These are phyloP conservation scores for Flammula alnicola DNA, from an alignment of 1,284 basidiomycete genomes.

Conservation along the genomic window DNA sequence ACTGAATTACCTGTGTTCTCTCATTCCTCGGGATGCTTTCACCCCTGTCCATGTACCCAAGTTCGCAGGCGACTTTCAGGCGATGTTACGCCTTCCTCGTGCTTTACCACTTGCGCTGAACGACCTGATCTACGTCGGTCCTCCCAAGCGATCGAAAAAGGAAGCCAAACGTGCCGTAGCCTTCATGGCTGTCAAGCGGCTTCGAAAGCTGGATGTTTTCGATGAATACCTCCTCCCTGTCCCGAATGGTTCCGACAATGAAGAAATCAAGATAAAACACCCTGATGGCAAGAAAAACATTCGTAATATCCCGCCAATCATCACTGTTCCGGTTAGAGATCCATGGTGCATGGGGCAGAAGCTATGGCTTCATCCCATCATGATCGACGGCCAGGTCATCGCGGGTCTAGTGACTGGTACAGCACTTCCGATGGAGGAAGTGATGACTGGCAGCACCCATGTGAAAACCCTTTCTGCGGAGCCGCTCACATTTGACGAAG, in stretches of 20 bases:
- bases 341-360: constrained; percentile 65
- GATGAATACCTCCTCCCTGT: constrained; percentile 79
- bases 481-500: constrained; percentile 44
- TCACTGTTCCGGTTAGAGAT: constrained; percentile 60
- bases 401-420: constrained; percentile 70
- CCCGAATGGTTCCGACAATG: constrained; percentile 48
- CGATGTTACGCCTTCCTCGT: constrained; percentile 66
- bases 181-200: constrained; percentile 70
- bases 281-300: constrained; percentile 39
- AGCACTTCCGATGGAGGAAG: constrained; percentile 49
- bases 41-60: constrained; percentile 62
- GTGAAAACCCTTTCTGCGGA: constrained; percentile 45
- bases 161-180: constrained; percentile 83
- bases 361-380: constrained; percentile 65
- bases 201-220: constrained; percentile 74
- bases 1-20: constrained; percentile 72
- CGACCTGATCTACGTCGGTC: constrained; percentile 61
- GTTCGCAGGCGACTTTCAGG: constrained; percentile 63
- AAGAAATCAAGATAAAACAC: constrained; percentile 61
- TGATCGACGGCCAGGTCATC: constrained; percentile 49
- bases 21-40: constrained; percentile 75
- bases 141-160: constrained; percentile 64
- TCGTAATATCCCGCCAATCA: constrained; percentile 52
- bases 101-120: constrained; percentile 64
- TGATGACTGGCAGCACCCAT: constrained; percentile 38